Evolutionary conservation across 2,329 filamentous ascomycete species (phyloP).

Genomic region (Didymella arachidicola): DNA sequence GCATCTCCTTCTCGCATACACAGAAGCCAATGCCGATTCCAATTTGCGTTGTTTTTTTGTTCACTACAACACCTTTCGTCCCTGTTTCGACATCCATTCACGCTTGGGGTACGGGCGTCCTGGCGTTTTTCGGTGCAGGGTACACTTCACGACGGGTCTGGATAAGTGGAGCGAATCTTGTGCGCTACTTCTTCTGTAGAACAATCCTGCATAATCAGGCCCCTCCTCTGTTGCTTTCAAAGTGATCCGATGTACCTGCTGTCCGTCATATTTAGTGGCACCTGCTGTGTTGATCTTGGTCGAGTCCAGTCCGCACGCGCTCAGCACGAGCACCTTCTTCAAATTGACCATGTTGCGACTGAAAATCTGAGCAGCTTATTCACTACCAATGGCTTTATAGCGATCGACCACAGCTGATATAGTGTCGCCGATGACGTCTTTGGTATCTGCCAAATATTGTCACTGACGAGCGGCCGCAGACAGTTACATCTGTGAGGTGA

Average conservation of each 20-base stretch:
- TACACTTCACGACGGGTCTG: background rate
- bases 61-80: background rate
- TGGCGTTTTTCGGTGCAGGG: background rate
- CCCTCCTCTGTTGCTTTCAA: background rate
- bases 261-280: background rate
- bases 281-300: background rate
- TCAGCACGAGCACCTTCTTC: background rate
- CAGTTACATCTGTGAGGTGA: background rate
- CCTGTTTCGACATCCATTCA: background rate
- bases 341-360: background rate
- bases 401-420: constrained; percentile 22
- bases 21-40: background rate
- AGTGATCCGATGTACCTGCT: background rate
- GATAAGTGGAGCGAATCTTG: background rate
- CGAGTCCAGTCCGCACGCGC: no score
- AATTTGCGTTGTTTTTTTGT: background rate
- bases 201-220: background rate
- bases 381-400: background rate
- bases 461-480: background rate
- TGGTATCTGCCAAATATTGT: background rate
- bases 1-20: constrained; percentile 6
- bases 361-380: background rate
- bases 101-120: background rate
- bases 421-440: constrained; percentile 43
- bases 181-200: constrained; percentile 4